Base-by-base conservation (phyloP, 352 stramenopile genomes). In the Phytophthora melonis region DNA sequence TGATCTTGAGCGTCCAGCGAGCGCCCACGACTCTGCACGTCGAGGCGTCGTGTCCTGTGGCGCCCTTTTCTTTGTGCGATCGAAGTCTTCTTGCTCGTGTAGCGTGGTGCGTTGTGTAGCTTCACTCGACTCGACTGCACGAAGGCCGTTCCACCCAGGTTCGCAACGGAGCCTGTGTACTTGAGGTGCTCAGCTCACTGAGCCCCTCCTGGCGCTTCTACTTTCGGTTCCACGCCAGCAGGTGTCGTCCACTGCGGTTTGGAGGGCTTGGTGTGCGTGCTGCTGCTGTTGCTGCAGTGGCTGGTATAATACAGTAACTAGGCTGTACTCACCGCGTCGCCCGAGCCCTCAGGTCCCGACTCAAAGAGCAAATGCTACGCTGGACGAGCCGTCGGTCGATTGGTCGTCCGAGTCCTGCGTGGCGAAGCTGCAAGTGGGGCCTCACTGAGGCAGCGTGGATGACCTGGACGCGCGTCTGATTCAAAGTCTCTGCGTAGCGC, bases 21-120 rank as follows among this genome's bases (percentile, higher is more conserved):
- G 36, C 43, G 43, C 43, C 43, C 43, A 52, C 58, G 65, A 74
- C 58, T 70, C 72, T 77, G 52, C 53, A 73, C 68, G 68, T 76
- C 68, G 58, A 77, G 59, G 52, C 63, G 63, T 77, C 53, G 68
- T 70, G n/a, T 56, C 8, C 21, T 27, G n/a, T 55, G 21, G 2
- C 61, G 34, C 53, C 43, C 58, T 74, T 66, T 74, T 73, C 64
- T 77, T 70, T 64, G 69, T 56, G 49, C 50, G 53, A 41, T 39
- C 53, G 21, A 67, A 18, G 30, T 30, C n/a, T n/a, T 36, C 30
- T 14, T 34, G 21, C 21, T 19, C 52, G 25, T 10, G 43, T 50
- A 50, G 43, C n/a, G 39, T 47, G 39, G 39, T 18, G 39, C 11
- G 39, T 5, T 47, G 43, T 11, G 43, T 21, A 52, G 43, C 43